Percentiles rank a stretch among this genome's conserved stretches.
Conservation (phyloP, 2,329 filamentous ascomycete genomes). For the Hawksworthiomyces lignivorus region DNA sequence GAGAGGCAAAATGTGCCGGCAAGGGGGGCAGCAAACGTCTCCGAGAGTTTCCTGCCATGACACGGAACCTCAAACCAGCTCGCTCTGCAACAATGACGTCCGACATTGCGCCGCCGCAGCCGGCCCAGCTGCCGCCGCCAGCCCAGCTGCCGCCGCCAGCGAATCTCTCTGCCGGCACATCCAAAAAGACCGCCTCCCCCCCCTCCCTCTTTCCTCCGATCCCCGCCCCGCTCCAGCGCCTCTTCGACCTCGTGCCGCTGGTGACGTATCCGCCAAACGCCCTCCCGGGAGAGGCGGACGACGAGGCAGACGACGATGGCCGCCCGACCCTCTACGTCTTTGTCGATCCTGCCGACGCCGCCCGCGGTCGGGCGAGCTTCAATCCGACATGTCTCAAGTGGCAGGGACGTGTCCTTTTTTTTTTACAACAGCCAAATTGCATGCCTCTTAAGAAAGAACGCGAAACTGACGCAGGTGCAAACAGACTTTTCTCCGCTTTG, state of each 20-base stretch:
- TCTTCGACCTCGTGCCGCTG: constrained; percentile 83
- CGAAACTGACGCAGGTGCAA: too few species aligned
- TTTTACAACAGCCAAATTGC: too few species aligned
- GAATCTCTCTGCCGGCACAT: too few species aligned
- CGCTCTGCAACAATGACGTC: too few species aligned
- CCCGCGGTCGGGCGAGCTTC: constrained; percentile 61
- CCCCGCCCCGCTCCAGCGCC: constrained; percentile 66
- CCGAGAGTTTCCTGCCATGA: too few species aligned
- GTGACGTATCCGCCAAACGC: constrained; percentile 66
- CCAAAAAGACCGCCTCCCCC: too few species aligned
- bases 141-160: not conserved
- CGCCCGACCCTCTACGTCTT: constrained; percentile 69
- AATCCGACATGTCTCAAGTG: constrained; percentile 93
- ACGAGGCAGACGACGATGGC: constrained; percentile 16
- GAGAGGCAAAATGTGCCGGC: too few species aligned
- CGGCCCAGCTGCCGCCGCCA: not conserved
- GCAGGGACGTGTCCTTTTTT: constrained; percentile 80
- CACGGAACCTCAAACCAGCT: too few species aligned
- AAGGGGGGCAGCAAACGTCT: too few species aligned
- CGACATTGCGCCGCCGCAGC: not conserved
- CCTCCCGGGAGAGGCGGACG: constrained; percentile 49
- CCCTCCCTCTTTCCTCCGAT: constrained; percentile 37
- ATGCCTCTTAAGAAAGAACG: too few species aligned
- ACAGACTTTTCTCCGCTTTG: constrained; percentile 76
- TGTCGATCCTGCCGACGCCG: constrained; percentile 54